These are phyloP conservation scores for Cryoendolithus antarcticus DNA, from an alignment of 2,329 filamentous ascomycete genomes.

Conservation along the genomic window DNA sequence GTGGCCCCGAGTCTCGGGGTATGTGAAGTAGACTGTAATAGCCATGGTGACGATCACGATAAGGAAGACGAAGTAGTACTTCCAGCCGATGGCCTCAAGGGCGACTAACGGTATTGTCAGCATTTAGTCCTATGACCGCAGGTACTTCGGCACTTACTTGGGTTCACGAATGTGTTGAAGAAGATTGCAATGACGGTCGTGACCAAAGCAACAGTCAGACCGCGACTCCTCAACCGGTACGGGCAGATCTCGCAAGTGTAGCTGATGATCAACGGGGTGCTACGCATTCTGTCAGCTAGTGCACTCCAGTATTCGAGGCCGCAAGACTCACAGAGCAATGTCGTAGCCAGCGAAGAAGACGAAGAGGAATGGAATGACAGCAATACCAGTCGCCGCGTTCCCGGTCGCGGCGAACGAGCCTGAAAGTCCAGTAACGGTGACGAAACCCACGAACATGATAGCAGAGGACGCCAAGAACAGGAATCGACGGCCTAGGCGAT, in stretches of 20 bases:
- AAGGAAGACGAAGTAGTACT: conserved; percentile 20
- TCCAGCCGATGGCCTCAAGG: conserved; percentile 19
- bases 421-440: conserved; percentile 24
- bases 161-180: conserved; percentile 7
- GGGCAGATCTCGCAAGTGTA: conserved; percentile 7
- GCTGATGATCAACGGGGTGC: conserved; percentile 1
- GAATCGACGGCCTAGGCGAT: conserved; percentile 29
- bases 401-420: conserved; percentile 36
- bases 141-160: neutral
- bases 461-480: conserved; percentile 38
- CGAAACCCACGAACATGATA: conserved; percentile 41
- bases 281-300: too few relatives aligned
- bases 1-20: conserved; percentile 16
- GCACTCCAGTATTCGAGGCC: too few relatives aligned
- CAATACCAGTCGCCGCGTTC: conserved; percentile 24
- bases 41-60: conserved; percentile 16
- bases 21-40: conserved; percentile 18
- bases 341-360: conserved; percentile 48
- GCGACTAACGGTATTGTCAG: conserved; percentile 17
- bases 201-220: conserved; percentile 3
- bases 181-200: conserved; percentile 4
- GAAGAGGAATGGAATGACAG: conserved; percentile 47
- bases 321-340: conserved; percentile 27
- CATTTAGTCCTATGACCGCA: too few relatives aligned
- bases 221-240: conserved; percentile 5